Conservation (phyloP, 2,329 filamentous ascomycete genomes). For the Scortechinia acanthostroma region DNA sequence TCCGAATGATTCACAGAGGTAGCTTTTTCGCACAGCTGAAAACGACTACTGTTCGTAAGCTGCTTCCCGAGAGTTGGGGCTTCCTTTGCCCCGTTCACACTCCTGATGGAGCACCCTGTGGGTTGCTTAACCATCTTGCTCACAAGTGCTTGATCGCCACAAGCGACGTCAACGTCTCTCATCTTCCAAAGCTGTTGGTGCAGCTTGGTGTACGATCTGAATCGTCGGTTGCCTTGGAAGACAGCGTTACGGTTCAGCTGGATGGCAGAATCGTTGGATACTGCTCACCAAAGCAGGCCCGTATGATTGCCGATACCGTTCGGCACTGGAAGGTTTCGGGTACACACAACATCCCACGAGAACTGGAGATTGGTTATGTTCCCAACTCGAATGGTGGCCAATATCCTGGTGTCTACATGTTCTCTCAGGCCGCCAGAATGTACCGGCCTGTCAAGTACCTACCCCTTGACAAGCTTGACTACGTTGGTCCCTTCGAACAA, state of each 20-base stretch:
- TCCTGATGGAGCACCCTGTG: slow-evolving; percentile 90
- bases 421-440: slow-evolving; percentile 79
- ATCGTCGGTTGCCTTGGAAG: slow-evolving; percentile 72
- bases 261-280: slow-evolving; percentile 87
- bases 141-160: slow-evolving; percentile 92
- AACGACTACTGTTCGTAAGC: slow-evolving; percentile 91
- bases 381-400: slow-evolving; percentile 85
- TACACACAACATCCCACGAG: slow-evolving; percentile 68
- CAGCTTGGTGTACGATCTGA: slow-evolving; percentile 73
- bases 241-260: slow-evolving; percentile 82
- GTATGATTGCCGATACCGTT: slow-evolving; percentile 75
- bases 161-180: slow-evolving; percentile 64
- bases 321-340: slow-evolving; percentile 94
- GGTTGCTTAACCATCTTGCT: slow-evolving; percentile 86
- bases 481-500: slow-evolving; percentile 87
- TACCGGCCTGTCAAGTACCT: slow-evolving; percentile 87
- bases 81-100: slow-evolving; percentile 97
- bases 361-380: slow-evolving; percentile 87
- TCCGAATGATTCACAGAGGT: slow-evolving; percentile 97
- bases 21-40: slow-evolving; percentile 97
- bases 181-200: slow-evolving; percentile 65
- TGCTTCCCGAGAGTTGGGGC: slow-evolving; percentile 94
- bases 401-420: slow-evolving; percentile 92
- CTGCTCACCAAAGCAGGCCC: slow-evolving; percentile 78
- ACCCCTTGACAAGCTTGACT: slow-evolving; percentile 77